Evolutionary conservation across 176 grass and related monocot species (phyloP), one percentile per base, ranked within the genome.

Genomic region (Musa troglodytarum): DNA sequence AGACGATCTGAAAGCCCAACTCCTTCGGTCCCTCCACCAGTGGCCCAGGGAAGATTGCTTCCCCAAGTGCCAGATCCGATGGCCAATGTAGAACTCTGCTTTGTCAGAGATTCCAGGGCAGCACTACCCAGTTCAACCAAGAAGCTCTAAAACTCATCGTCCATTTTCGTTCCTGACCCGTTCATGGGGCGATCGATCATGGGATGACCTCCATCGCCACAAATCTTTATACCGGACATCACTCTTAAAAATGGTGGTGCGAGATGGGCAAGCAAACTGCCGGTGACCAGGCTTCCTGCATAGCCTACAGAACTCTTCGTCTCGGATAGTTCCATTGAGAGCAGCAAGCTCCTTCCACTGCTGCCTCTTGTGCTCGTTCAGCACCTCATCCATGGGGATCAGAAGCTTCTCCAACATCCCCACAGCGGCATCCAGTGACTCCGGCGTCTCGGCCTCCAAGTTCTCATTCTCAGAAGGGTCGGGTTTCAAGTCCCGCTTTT

Each of bases 341-440:
- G 95, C 82, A 0, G 95, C 95, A 1, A 94, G 86, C 77, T 99
- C 90, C 71, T 82, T 83, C 84, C 94, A 70, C 71, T 99, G 95
- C 85, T 99, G 90, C 43, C 95, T 22, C 22, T 22, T 22, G 22
- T 22, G 22, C 22, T 22, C 22, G 22, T 22, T 22, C 22, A 22
- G 22, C 22, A 22, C 22, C 22, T 22, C 22, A 22, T 22, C 75
- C 85, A 99, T 88, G 0, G 90, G 95, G 8, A 89, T 88, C 53
- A 99, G 83, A 50, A 99, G 86, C 82, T 99, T 99, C 83, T 99
- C 90, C 49, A 99, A 88, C 95, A 99, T 99, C 19, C 88, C 88
- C 9, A 88, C 84, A 50, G 90, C 95, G 1, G 88, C 90, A 49
- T 99, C 95, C 13, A 99, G 71, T 0, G 86, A 78, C 65, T 99